Base-by-base conservation (phyloP, 2,329 filamentous ascomycete genomes). In the Phyllosticta citrichinensis region DNA sequence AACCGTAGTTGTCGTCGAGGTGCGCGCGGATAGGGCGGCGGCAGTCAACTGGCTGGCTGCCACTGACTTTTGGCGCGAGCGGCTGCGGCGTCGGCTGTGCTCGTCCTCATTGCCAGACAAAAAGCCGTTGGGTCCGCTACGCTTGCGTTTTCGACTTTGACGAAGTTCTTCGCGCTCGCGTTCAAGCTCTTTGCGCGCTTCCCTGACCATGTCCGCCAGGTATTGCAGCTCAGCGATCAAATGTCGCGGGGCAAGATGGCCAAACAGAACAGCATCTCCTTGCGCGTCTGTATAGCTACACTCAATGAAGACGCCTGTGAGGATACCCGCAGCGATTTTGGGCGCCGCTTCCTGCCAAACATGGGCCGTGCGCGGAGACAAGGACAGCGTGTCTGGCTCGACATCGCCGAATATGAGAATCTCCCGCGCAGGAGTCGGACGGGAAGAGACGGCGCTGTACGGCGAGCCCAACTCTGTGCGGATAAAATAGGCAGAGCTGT, bases 351-450 rank as follows among this genome's bases (percentile, higher is more conserved):
- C 89, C 65, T 84, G 82, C 94, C 94, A 99, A 14, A 99, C 85
- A 14, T 80, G 79, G n/a, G 81, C 76, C 65, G 94, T 97, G 24
- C 92, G 85, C 0, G 93, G 91, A 1, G 84, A 87, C 1, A 93
- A 75, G 0, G 91, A 95, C 25, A 97, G 75, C 9, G 85, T 87
- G 73, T 99, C 94, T 0, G 94, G 91, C 70, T 99, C 94, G 47
- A 97, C 89, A 66, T 99, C 94, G 19, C 94, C 94, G 70, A 97
- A 97, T 56, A 99, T 89, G 63, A 99, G 83, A 2, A 97, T 83
- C 74, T 99, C 93, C 24, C 67, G 68, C 52, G 71, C 69, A 1
- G 71, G 68, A 0, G 71, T 70, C 0, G 68, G 68, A 19, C 58
- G 58, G 8, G 58, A 60, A 6, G 58, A 60, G 9, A 25, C 35